phyloP scores from a whole-genome alignment of 225 moss, liverwort and hornwort genomes.

The Pseudoscleropodium purum region DNA sequence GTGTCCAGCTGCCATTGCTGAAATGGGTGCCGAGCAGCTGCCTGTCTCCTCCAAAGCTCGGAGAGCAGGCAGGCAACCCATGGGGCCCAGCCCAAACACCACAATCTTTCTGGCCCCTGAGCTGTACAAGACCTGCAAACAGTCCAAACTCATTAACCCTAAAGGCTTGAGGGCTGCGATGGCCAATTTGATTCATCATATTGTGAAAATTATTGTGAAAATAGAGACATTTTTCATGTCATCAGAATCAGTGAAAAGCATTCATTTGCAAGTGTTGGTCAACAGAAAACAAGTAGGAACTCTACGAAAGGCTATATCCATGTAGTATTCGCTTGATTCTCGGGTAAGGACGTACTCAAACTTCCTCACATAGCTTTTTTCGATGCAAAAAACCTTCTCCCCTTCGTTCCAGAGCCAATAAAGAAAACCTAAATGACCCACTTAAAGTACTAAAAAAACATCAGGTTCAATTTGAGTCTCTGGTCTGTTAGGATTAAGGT shows the following conservation, averaged over 20 bases:
- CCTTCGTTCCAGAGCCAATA: background rate
- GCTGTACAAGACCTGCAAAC: conserved; percentile 39
- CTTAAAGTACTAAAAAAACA: background rate
- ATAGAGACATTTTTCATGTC: background rate
- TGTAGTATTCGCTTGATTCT: background rate
- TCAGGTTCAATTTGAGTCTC: background rate
- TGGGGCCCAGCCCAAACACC: conserved; percentile 52
- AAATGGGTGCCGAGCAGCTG: conserved; percentile 40
- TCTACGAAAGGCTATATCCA: background rate
- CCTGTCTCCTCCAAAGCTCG: conserved; percentile 28
- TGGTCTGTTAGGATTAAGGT: background rate
- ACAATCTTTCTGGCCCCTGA: conserved; percentile 63
- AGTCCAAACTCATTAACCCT: background rate
- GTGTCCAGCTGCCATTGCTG: conserved; percentile 42
- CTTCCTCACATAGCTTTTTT: background rate
- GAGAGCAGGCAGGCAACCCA: conserved; percentile 69
- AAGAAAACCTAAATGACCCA: background rate
- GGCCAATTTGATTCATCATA: background rate
- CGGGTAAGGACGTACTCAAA: background rate
- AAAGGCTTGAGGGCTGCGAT: background rate
- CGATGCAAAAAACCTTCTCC: background rate
- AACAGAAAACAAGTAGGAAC: background rate
- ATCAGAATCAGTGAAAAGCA: background rate
- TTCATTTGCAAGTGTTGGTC: background rate
- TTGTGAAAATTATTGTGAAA: background rate